phyloP scores from a whole-genome alignment of 1,284 basidiomycete species.

The Pseudozyma tsukubaensis region DNA sequence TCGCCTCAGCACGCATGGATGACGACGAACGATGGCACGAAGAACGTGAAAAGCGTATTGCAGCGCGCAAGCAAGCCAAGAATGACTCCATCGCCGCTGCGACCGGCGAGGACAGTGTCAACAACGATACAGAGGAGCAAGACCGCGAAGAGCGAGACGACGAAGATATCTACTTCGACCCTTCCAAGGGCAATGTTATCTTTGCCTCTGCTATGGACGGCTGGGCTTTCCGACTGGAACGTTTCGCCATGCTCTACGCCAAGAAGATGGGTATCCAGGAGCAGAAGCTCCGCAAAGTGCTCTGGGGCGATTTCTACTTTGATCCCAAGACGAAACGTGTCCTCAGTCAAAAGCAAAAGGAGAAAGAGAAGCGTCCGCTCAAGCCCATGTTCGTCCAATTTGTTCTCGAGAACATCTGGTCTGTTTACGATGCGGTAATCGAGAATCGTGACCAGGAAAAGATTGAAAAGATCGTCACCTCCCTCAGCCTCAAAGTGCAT shows the following conservation, averaged over 20 bases:
- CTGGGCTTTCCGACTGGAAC: constrained; percentile 95
- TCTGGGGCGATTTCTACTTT: constrained; percentile 98
- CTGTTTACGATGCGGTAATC: constrained; percentile 76
- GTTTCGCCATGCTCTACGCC: constrained; percentile 93
- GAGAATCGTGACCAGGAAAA: constrained; percentile 73
- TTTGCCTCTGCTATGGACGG: constrained; percentile 97
- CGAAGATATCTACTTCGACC: constrained; percentile 92
- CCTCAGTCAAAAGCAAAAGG: constrained; percentile 87
- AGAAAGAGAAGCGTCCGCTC: constrained; percentile 76
- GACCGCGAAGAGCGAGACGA: constrained; percentile 87
- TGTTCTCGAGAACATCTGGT: constrained; percentile 96
- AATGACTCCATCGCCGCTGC: constrained; percentile 55
- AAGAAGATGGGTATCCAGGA: constrained; percentile 92
- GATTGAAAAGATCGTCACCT: constrained; percentile 85
- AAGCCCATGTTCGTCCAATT: constrained; percentile 99
- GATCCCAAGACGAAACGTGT: constrained; percentile 96
- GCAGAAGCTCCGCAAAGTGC: constrained; percentile 82
- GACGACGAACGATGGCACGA: constrained; percentile 94
- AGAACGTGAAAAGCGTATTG: constrained; percentile 84
- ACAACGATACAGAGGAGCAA: constrained; percentile 66
- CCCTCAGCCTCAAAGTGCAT: constrained; percentile 84
- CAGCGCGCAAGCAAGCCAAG: constrained; percentile 76
- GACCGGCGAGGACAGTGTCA: constrained; percentile 74
- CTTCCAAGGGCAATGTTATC: constrained; percentile 93
- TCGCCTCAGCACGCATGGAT: constrained; percentile 90